Base-by-base conservation (phyloP, 2,329 filamentous ascomycete genomes). In the Talaromyces islandicus region DNA sequence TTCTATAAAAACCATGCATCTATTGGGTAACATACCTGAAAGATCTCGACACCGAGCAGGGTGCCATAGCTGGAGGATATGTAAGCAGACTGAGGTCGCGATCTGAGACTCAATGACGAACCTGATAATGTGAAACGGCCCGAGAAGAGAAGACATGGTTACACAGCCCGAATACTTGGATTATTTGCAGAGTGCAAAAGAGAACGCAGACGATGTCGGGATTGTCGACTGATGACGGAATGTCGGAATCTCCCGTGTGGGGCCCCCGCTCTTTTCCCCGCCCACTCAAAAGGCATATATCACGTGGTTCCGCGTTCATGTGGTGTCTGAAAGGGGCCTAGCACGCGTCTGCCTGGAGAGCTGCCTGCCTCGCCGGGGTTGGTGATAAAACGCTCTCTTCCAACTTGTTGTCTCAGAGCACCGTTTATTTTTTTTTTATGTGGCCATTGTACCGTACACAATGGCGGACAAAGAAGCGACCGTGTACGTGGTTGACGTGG, bases 391-490 rank as follows among this genome's bases (percentile, higher is more conserved):
- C 53, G 27, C 24, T 52, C 38, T 54, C 32, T 41, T 21, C 35
- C 50, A 43, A 14, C n/a, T 61, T 21, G 29, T 56, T 54, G 54
- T 17, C 9, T 17, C 9, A 21, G 7, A 24, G 30, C 5, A 11
- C 30, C 35, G 17, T n/a, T 50, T n/a, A n/a, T n/a, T n/a, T 41
- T 12, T 11, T 7, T 29, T 48, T 55, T 54, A 54, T 58, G 27
- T 25, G 38, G 19, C 53, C 19, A 17, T 14, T 38, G 19, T n/a
- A 27, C 2, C 27, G 48, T 21, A 62, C 66, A 80, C 61, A 59
- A 97, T 97, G 93, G 89, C 92, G 11, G 87, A 90, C 64, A 99
- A 99, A 74, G 91, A 97, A 78, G 91, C 92, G 9, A 94, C 89
- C 0, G 85, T 97, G 50, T 99, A 94, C 74, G 88, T 99, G 67